phyloP scores from a whole-genome alignment of 164 flowering plant species.

The Taxillus chinensis region DNA sequence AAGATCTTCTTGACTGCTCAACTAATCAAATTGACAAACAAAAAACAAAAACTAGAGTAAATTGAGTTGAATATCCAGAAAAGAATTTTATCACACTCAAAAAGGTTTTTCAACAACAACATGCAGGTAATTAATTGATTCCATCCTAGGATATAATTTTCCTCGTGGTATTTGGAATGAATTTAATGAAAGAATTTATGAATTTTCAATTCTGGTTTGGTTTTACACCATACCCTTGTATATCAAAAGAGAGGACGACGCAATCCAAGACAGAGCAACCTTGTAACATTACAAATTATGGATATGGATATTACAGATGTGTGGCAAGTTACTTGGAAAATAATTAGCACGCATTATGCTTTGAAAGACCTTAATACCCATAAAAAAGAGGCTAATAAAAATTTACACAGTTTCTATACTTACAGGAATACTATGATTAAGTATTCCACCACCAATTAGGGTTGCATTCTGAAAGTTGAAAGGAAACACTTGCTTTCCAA shows the following conservation, averaged over 20 bases:
- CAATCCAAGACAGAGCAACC: too few species aligned
- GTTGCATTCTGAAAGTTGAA: constrained; percentile 75
- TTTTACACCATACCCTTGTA: too few species aligned
- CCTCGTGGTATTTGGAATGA: too few species aligned
- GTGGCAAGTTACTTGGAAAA: too few species aligned
- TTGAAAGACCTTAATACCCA: neutral
- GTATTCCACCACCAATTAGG: constrained; percentile 72
- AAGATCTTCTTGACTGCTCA: constrained; percentile 86
- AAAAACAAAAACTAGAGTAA: constrained; percentile 3
- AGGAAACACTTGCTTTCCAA: constrained; percentile 78
- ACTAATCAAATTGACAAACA: constrained; percentile 23
- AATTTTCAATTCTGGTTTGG: too few species aligned
- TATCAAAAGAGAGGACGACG: too few species aligned
- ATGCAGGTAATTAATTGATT: neutral
- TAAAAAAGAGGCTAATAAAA: neutral
- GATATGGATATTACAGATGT: too few species aligned
- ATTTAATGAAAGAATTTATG: too few species aligned
- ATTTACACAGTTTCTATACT: constrained; percentile 18
- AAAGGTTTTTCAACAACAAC: neutral
- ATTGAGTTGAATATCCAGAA: neutral
- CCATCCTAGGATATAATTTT: too few species aligned
- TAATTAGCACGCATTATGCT: too few species aligned
- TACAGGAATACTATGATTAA: constrained; percentile 61
- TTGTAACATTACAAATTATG: too few species aligned
- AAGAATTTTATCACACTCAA: neutral